These are phyloP conservation scores for Raddia distichophylla DNA, from an alignment of 176 grass and related monocot genomes.

Conservation along the genomic window DNA sequence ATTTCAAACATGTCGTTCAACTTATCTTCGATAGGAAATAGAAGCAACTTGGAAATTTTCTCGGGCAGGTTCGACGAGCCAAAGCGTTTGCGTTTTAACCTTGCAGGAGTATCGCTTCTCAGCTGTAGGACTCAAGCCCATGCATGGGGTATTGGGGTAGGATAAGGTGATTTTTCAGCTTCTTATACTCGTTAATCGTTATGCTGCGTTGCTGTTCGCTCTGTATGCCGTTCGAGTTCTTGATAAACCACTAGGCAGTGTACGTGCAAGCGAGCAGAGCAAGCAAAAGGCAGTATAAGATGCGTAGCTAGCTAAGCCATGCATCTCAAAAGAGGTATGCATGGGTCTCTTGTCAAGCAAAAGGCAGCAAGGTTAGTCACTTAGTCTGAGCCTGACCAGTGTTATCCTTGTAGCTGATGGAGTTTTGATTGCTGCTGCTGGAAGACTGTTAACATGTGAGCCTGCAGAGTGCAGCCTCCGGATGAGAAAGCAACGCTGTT, in stretches of 20 bases:
- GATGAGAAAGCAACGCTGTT: not conserved
- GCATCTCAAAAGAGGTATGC: not conserved
- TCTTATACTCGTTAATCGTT: not conserved
- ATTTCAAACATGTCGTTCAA: too few species aligned
- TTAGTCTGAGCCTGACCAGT: not conserved
- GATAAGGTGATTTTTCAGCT: not conserved
- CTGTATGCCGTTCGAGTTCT: not conserved
- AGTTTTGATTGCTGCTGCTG: not conserved
- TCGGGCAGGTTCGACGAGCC: too few species aligned
- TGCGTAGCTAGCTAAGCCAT: not conserved
- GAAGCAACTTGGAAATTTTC: too few species aligned
- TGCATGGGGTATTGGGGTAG: too few species aligned
- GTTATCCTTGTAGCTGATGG: not conserved
- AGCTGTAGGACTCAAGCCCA: not conserved
- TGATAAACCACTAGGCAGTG: not conserved
- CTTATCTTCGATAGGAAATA: too few species aligned
- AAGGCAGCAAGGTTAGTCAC: not conserved
- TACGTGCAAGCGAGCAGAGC: not conserved
- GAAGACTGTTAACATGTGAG: not conserved
- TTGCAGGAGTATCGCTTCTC: not conserved
- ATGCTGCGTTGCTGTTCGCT: not conserved
- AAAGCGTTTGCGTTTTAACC: too few species aligned
- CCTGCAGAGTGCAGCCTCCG: not conserved
- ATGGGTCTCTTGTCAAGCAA: not conserved
- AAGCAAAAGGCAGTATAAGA: not conserved